Conservation (phyloP, 2,329 filamentous ascomycete genomes). For the Amauroascus verrucosus region DNA sequence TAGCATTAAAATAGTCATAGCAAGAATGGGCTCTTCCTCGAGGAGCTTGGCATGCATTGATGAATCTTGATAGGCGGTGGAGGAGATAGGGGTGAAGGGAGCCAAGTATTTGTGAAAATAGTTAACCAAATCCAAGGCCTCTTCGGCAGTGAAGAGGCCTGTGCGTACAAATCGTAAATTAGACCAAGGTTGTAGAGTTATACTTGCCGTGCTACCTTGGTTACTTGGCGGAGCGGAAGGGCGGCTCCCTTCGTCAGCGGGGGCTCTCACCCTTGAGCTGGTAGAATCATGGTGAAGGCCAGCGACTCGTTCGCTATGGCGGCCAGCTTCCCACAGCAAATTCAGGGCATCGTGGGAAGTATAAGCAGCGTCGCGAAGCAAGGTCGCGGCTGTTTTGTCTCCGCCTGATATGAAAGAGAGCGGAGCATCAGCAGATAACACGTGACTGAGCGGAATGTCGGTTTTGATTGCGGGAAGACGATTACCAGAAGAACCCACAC, state of each 20-base stretch:
- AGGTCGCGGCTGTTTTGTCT: constrained; percentile 15
- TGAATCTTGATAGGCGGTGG: constrained; percentile 69
- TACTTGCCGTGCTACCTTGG: constrained; percentile 19
- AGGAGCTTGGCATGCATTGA: constrained; percentile 64
- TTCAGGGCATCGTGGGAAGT: constrained; percentile 19
- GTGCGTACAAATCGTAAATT: constrained; percentile 78
- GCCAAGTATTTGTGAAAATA: constrained; percentile 84
- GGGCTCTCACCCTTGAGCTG: background rate
- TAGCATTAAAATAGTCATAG: constrained; percentile 77
- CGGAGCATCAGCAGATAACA: constrained; percentile 2
- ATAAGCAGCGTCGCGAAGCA: constrained; percentile 18
- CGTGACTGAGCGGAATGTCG: constrained; percentile 5
- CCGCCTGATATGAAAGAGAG: constrained; percentile 7
- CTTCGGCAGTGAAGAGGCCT: constrained; percentile 79
- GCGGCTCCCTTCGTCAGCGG: background rate
- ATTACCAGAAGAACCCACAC: background rate
- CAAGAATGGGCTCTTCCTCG: constrained; percentile 78
- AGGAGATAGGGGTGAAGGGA: constrained; percentile 76
- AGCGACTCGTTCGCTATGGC: constrained; percentile 17
- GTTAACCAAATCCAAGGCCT: constrained; percentile 77
- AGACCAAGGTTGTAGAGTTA: constrained; percentile 66
- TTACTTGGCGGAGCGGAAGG: constrained; percentile 14
- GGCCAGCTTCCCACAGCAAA: constrained; percentile 18
- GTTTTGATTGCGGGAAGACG: background rate
- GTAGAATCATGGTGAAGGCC: constrained; percentile 2